Evolutionary conservation across 1,284 basidiomycete genomes (phyloP).

Genomic region (Ganoderma resinaceum): DNA sequence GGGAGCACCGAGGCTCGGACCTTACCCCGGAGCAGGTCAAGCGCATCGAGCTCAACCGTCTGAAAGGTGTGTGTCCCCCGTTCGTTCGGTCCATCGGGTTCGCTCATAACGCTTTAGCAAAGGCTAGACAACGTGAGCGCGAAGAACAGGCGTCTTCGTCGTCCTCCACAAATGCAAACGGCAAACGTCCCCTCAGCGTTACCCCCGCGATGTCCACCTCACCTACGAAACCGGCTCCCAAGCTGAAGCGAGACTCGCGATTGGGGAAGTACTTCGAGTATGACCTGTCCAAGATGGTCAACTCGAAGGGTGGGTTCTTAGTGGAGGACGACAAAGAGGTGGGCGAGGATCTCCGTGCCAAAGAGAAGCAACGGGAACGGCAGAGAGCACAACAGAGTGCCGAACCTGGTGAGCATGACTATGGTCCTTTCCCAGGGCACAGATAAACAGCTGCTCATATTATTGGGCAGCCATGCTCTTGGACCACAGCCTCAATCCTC

Average conservation of each 20-base stretch:
- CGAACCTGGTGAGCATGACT: constrained; percentile 67
- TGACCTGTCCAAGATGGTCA: constrained; percentile 96
- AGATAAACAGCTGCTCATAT: neutral
- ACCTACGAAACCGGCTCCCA: constrained; percentile 59
- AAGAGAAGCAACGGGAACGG: constrained; percentile 80
- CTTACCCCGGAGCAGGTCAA: constrained; percentile 48
- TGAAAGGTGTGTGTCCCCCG: constrained; percentile 42
- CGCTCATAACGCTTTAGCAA: constrained; percentile 62
- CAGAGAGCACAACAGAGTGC: constrained; percentile 70
- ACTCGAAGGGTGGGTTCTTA: constrained; percentile 93
- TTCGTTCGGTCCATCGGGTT: constrained; percentile 51
- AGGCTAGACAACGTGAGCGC: constrained; percentile 47
- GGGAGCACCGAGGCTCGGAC: constrained; percentile 31
- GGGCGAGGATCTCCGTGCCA: constrained; percentile 68
- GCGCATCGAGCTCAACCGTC: constrained; percentile 50
- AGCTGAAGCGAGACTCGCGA: constrained; percentile 73
- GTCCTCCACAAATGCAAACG: constrained; percentile 47
- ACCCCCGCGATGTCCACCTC: constrained; percentile 61
- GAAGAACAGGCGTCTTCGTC: constrained; percentile 54
- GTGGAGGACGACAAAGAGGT: constrained; percentile 84
- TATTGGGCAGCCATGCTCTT: constrained; percentile 64
- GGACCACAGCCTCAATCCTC: constrained; percentile 76
- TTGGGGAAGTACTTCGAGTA: constrained; percentile 93
- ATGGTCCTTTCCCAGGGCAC: neutral
- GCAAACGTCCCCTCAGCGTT: constrained; percentile 43